A percentile compares a stretch with the other conserved stretches of the same genome.
Evolutionary conservation across 495 filamentous ascomycete species (phyloP).

Genomic region (Podospora pseudopauciseta): DNA sequence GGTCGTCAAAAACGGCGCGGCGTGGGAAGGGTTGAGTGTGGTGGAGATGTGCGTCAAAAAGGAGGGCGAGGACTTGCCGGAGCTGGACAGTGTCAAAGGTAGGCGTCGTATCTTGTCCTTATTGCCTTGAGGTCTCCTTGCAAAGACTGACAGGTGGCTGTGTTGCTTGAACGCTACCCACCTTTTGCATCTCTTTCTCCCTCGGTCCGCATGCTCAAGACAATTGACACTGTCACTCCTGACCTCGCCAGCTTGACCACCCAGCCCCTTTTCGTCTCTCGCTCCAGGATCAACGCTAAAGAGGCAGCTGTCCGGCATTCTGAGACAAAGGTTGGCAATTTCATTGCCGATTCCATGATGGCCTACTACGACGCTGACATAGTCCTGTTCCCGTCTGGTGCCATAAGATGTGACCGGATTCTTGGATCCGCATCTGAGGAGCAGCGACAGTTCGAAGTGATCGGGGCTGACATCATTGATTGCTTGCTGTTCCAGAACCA

Average conservation of each 20-base stretch:
- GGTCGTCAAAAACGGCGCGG: not conserved
- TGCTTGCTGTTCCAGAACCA: slow-evolving; percentile 1
- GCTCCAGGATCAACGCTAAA: not conserved
- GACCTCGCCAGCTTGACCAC: not conserved
- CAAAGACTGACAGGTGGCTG: not conserved
- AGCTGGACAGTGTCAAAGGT: not conserved
- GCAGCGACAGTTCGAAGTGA: not conserved
- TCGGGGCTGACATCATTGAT: not conserved
- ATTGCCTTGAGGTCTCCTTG: not conserved
- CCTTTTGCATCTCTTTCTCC: not conserved
- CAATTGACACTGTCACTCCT: slow-evolving; percentile 1
- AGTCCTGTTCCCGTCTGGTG: not conserved
- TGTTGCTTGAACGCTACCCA: not conserved
- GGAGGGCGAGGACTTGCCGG: not conserved
- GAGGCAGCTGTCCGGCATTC: not conserved
- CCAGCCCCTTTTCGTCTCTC: not conserved
- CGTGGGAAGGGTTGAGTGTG: not conserved
- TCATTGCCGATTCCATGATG: not conserved
- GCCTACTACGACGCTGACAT: slow-evolving; percentile 5
- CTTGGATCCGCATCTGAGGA: not conserved
- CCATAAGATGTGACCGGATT: not conserved
- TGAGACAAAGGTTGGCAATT: not conserved
- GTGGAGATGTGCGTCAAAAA: not conserved
- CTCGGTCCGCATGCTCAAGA: not conserved
- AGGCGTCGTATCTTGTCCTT: not conserved